A percentile compares a stretch with the other conserved stretches of the same genome.
phyloP scores from a whole-genome alignment of 768 basidiomycete genomes.

The Tulasnella sp. region DNA sequence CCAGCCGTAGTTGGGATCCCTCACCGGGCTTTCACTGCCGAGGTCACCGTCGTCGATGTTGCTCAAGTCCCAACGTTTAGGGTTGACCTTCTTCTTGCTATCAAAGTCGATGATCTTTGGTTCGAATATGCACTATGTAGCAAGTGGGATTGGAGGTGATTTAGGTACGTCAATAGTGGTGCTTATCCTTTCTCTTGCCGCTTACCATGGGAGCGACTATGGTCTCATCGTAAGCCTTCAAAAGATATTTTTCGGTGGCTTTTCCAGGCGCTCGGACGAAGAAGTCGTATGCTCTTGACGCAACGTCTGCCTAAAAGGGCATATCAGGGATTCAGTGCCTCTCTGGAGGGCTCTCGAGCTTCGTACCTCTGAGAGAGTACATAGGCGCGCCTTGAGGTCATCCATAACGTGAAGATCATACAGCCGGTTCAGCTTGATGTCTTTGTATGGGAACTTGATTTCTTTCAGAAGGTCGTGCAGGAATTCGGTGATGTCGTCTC shows the following conservation, averaged over 20 bases:
- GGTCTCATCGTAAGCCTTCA: constrained; percentile 90
- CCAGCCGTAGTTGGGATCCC: constrained; percentile 21
- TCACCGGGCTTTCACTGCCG: constrained; percentile 38
- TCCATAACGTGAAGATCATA: constrained; percentile 92
- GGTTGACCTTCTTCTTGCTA: constrained; percentile 50
- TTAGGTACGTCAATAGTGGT: not conserved
- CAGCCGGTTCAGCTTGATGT: constrained; percentile 62
- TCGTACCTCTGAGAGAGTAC: constrained; percentile 80
- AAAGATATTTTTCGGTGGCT: constrained; percentile 75
- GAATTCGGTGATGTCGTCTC: constrained; percentile 92
- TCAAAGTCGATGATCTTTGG: constrained; percentile 89
- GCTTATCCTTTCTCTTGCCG: not conserved
- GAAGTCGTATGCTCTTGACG: constrained; percentile 84
- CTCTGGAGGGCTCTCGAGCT: not conserved
- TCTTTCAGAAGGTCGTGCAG: constrained; percentile 68
- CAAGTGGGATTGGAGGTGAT: not conserved
- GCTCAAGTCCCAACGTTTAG: constrained; percentile 45
- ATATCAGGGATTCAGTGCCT: not conserved
- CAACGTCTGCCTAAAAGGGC: constrained; percentile 66
- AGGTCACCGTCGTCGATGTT: constrained; percentile 65
- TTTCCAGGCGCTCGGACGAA: constrained; percentile 68
- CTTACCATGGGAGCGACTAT: constrained; percentile 87
- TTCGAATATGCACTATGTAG: constrained; percentile 75
- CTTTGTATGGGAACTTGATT: constrained; percentile 81
- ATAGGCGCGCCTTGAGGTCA: constrained; percentile 76